Conservation (phyloP, 2,329 filamentous ascomycete species). For the Diaporthe sp. region DNA sequence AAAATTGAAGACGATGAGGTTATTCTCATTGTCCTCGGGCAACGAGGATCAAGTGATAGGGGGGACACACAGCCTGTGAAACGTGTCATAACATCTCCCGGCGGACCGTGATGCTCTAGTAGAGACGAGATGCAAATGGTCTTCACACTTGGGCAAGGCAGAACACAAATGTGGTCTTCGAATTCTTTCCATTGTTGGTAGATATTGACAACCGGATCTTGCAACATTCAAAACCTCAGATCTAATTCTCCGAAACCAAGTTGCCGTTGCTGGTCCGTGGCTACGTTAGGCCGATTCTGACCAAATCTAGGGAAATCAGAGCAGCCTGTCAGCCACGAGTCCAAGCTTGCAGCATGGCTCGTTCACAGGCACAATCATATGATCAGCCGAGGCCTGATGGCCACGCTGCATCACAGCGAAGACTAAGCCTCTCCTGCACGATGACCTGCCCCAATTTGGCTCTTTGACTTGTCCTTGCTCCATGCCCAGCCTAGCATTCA, state of each 20-base stretch:
- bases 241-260: neutral
- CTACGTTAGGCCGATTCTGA: too few species aligned
- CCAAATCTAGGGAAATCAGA: neutral
- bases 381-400: neutral
- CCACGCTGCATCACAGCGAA: neutral
- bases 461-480: neutral
- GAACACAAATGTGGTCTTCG: neutral
- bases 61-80: neutral
- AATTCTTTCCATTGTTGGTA: neutral
- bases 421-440: neutral
- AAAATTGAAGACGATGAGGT: neutral
- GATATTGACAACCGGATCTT: too few species aligned
- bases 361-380: neutral
- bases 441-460: too few species aligned
- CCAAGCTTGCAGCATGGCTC: neutral
- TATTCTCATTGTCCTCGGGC: neutral
- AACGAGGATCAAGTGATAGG: neutral
- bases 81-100: neutral
- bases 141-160: neutral
- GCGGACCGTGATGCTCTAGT: neutral
- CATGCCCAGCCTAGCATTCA: neutral
- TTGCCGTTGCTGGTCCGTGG: neutral
- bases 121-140: neutral
- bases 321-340: neutral
- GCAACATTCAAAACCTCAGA: too few species aligned